phyloP scores from a whole-genome alignment of 225 moss, liverwort and hornwort genomes.

The Sphagnum contortum region DNA sequence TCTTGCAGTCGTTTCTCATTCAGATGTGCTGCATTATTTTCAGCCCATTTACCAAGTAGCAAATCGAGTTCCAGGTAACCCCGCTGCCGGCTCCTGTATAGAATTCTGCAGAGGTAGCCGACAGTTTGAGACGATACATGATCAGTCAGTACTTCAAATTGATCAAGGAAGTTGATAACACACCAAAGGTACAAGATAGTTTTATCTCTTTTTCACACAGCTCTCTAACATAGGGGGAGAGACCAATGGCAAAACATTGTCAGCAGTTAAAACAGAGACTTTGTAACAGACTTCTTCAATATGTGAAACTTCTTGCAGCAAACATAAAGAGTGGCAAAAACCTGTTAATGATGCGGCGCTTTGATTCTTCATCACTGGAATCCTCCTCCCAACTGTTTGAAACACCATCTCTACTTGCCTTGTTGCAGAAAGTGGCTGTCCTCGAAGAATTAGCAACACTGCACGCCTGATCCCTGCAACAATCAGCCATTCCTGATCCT shows the following conservation, averaged over 20 bases:
- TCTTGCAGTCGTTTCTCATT: slow-evolving; percentile 61
- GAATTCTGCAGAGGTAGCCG: slow-evolving; percentile 31
- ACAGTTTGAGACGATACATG: too few relatives aligned
- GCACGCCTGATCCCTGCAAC: slow-evolving; percentile 19
- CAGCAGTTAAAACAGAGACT: neutral
- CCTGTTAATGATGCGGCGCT: slow-evolving; percentile 35
- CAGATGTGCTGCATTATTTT: slow-evolving; percentile 58
- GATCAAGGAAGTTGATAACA: too few relatives aligned
- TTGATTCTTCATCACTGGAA: slow-evolving; percentile 18
- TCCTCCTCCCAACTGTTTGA: slow-evolving; percentile 1
- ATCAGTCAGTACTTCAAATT: too few relatives aligned
- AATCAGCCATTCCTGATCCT: slow-evolving; percentile 5
- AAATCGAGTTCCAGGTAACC: slow-evolving; percentile 95
- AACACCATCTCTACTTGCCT: slow-evolving; percentile 14
- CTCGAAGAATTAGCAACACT: slow-evolving; percentile 10
- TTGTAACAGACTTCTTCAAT: neutral
- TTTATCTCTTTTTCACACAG: too few relatives aligned
- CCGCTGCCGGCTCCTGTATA: slow-evolving; percentile 90
- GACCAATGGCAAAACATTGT: neutral
- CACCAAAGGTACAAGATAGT: too few relatives aligned
- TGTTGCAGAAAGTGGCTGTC: slow-evolving; percentile 18
- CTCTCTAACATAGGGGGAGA: neutral
- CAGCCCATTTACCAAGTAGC: slow-evolving; percentile 87
- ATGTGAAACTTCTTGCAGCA: neutral
- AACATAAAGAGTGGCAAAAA: slow-evolving; percentile 1